Base-by-base conservation (phyloP, 495 filamentous ascomycete species). In the Trichocladium antarcticum region DNA sequence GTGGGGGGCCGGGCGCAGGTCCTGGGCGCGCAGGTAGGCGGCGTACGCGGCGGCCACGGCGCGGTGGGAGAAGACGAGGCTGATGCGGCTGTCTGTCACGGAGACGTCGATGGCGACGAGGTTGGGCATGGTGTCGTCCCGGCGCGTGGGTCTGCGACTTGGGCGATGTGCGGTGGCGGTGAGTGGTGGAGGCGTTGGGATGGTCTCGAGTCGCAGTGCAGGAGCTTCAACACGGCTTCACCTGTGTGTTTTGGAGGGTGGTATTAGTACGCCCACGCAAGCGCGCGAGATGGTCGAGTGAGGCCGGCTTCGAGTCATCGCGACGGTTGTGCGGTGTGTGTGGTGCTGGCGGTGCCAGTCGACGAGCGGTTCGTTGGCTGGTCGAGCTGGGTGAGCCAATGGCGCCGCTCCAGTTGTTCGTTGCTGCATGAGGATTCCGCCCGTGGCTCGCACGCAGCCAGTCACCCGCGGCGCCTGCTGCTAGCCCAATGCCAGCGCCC, bases 51-150 rank as follows among this genome's bases (percentile, higher is more conserved):
- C 47, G 22, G 61, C 61, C 12, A 62, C 53, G 49, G 61, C 57
- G 16, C 59, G 52, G 53, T 64, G 56, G 3, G 61, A 64, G 28
- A 64, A 64, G 47, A 55, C 50, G 21, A 64, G 57, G 47, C 50
- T 50, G 50, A 64, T 49, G 31, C 53, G 57, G 54, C 50, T 42
- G 53, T 62, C 59, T 8, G 42, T 49, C 32, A 64, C 61, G 7
- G 54, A 64, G 34, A 60, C 57, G 50, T 64, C 61, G 45, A 64
- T 50, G 42, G 61, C 49, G 34, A 60, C 57, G 22, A 64, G 54
- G 32, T 51, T 60, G 35, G 54, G 57, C 61, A 64, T 64, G 2
- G 17, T 37, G 20, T 20, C 28, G 37, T 7, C 27, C n/a, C n/a
- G n/a, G n/a, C n/a, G n/a, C n/a, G 37, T 37, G 35, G 6, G 21